phyloP scores from a whole-genome alignment of 140 eudicot genomes.

The Bidens hawaiensis region DNA sequence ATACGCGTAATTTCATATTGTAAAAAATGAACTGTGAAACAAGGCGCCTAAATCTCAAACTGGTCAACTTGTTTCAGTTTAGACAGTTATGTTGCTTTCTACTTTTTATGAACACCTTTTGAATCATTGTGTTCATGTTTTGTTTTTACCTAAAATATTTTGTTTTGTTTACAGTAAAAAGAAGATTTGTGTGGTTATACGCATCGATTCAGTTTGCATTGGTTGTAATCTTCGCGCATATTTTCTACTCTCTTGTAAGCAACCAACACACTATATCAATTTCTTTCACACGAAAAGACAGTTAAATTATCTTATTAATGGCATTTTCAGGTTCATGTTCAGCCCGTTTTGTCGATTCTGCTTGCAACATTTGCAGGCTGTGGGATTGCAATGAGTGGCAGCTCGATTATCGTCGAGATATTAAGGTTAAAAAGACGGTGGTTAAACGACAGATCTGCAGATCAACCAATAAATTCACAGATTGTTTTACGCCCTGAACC shows the following conservation, averaged over 20 bases:
- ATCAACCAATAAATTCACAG: slow-evolving; percentile 29
- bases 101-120: too few relatives aligned
- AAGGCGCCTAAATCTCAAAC: neutral
- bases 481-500: slow-evolving; percentile 28
- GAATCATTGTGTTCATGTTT: neutral
- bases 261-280: neutral
- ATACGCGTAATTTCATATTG: too few relatives aligned
- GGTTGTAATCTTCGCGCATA: slow-evolving; percentile 81
- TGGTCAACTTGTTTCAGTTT: too few relatives aligned
- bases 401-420: slow-evolving; percentile 56
- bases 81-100: too few relatives aligned
- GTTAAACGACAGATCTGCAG: slow-evolving; percentile 23
- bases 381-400: slow-evolving; percentile 84
- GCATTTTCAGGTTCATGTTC: slow-evolving; percentile 58
- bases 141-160: neutral
- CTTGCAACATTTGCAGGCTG: slow-evolving; percentile 77
- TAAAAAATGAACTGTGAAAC: neutral
- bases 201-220: slow-evolving; percentile 73
- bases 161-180: slow-evolving; percentile 40
- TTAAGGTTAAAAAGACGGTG: slow-evolving; percentile 51
- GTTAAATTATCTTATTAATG: neutral
- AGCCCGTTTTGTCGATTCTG: slow-evolving; percentile 69
- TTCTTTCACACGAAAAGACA: neutral
- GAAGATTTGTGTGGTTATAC: slow-evolving; percentile 77
- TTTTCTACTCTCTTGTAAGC: slow-evolving; percentile 81